phyloP scores from a whole-genome alignment of 176 grass and related monocot genomes.

The Eragrostis curvula region DNA sequence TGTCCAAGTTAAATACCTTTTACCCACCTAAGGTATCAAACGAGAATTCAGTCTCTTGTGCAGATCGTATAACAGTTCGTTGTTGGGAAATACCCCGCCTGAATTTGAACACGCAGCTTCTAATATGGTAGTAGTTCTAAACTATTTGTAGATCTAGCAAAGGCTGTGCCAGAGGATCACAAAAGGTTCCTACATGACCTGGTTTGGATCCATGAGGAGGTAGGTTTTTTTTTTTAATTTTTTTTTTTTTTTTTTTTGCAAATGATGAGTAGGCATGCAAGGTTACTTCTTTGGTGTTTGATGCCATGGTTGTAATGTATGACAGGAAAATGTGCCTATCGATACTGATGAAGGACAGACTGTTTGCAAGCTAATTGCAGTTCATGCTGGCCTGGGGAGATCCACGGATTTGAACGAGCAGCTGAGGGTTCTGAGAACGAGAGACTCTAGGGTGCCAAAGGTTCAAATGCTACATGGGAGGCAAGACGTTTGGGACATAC shows the following conservation, averaged over 20 bases:
- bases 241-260: too few species aligned
- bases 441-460: slow-evolving; percentile 69
- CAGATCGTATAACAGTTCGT: not conserved
- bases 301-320: slow-evolving; percentile 31
- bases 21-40: not conserved
- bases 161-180: slow-evolving; percentile 78
- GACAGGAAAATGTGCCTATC: slow-evolving; percentile 68
- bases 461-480: slow-evolving; percentile 71
- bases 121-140: slow-evolving; percentile 7
- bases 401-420: slow-evolving; percentile 68
- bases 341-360: slow-evolving; percentile 69
- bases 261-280: slow-evolving; percentile 1
- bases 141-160: slow-evolving; percentile 58
- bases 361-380: slow-evolving; percentile 74
- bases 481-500: slow-evolving; percentile 79
- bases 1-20: not conserved
- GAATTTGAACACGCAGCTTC: slow-evolving; percentile 8
- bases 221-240: slow-evolving; percentile 30
- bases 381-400: slow-evolving; percentile 84
- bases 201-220: slow-evolving; percentile 95
- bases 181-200: slow-evolving; percentile 82
- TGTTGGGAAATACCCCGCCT: not conserved
- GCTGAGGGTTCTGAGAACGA: slow-evolving; percentile 63
- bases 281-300: slow-evolving; percentile 6
- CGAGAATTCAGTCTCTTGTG: not conserved